Conservation (phyloP, 2,329 filamentous ascomycete genomes). For the Zalaria obscura region DNA sequence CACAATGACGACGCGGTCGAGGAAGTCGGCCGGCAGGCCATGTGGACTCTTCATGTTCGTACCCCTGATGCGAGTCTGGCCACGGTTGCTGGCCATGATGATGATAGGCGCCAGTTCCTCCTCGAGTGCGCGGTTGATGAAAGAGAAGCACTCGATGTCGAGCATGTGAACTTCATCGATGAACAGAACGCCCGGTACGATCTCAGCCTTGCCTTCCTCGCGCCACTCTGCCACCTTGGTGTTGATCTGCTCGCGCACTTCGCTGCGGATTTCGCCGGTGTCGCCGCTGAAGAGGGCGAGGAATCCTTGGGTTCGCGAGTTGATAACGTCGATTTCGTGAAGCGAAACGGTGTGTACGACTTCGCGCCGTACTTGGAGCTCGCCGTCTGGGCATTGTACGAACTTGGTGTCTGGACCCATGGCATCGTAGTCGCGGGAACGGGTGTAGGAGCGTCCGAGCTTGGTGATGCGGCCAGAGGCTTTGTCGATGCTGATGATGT, state of each 20-base stretch:
- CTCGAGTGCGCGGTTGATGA: conserved; percentile 93
- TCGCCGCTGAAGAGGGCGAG: conserved; percentile 94
- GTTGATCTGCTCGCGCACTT: conserved; percentile 97
- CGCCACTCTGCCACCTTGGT: conserved; percentile 99
- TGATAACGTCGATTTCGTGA: conserved; percentile 98
- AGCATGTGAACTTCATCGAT: conserved; percentile 99
- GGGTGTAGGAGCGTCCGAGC: conserved; percentile 83
- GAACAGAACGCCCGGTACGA: conserved; percentile 92
- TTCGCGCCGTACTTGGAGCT: conserved; percentile 93
- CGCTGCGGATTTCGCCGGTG: conserved; percentile 92
- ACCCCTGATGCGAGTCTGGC: conserved; percentile 78
- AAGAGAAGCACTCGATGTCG: conserved; percentile 97
- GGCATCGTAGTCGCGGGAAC: conserved; percentile 94
- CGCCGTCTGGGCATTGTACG: conserved; percentile 90
- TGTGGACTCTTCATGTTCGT: conserved; percentile 84
- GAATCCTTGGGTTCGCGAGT: conserved; percentile 96
- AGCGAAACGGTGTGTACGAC: conserved; percentile 93
- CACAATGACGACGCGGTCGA: conserved; percentile 92
- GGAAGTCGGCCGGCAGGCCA: conserved; percentile 85
- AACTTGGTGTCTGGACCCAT: conserved; percentile 99
- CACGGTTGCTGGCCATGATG: conserved; percentile 98
- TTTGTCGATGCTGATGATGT: conserved; percentile 98
- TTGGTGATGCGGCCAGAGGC: conserved; percentile 97
- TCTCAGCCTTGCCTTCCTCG: conserved; percentile 97
- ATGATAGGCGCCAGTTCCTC: conserved; percentile 91